Base-by-base conservation (phyloP, 345 rosid species). In the Melaleuca alternifolia region DNA sequence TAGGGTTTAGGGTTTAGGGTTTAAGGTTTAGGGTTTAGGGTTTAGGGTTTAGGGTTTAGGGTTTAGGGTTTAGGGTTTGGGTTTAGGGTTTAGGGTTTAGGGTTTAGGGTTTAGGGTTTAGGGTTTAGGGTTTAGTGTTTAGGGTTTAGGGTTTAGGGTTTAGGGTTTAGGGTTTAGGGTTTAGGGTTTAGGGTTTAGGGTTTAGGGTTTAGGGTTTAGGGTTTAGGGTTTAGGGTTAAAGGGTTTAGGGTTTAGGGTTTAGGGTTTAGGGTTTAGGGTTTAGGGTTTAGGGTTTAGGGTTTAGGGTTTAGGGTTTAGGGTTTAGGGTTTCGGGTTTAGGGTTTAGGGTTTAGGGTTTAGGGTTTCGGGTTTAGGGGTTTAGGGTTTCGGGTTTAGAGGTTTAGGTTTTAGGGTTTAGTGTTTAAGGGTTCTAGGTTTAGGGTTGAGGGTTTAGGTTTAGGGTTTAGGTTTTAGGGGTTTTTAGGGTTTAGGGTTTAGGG, bases 271-370 rank as follows among this genome's bases (percentile, higher is more conserved):
- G 54, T 52, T 52, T 52, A 52, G 54, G 86, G 81, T 59, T 85
- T 65, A 57, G 46, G 56, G 81, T 50, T 61, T 65, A 15, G 23
- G 86, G 86, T 44, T 59, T 16, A 79, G 86, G 86, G 61, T 65
- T 26, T 37, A 44, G 81, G 46, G n/a, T n/a, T n/a, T n/a, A n/a
- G n/a, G n/a, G n/a, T n/a, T n/a, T n/a, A n/a, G n/a, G n/a, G n/a
- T 85, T 50, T 21, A 54, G 86, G 75, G 37, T 84, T 84, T 84
- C 41, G 86, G 71, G 86, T 84, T 84, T 57, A 54, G 65, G 76
- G 86, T 54, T 84, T 56, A 44, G 76, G 76, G 86, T 84, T 84
- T 57, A 84, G 71, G 86, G 86, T 84, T 84, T 84, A 84, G 86
- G 86, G 76, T 84, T 77, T 77, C 16, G 83, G 83, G 83, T 77